Conservation (phyloP, 2,329 filamentous ascomycete species). For the Coniochaeta pulveracea region DNA sequence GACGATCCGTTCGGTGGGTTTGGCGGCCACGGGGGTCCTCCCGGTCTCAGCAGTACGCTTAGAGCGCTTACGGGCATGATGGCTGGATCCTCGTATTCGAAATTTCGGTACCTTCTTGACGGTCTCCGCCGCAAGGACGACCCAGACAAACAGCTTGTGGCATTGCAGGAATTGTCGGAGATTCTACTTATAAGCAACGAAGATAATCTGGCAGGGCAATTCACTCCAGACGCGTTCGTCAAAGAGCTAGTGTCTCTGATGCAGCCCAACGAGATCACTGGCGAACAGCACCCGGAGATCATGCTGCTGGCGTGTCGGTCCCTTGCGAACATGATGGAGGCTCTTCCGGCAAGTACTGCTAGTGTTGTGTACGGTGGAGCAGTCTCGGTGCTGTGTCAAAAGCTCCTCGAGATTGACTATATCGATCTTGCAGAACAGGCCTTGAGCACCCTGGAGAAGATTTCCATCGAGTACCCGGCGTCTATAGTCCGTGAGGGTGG, state of each 20-base stretch:
- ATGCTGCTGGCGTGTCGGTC: constrained; percentile 96
- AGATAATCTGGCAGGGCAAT: constrained; percentile 90
- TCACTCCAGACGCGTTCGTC: constrained; percentile 87
- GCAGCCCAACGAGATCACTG: constrained; percentile 73
- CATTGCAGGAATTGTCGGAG: constrained; percentile 86
- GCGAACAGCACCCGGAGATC: constrained; percentile 87
- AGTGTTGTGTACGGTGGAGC: constrained; percentile 97
- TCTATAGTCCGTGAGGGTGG: constrained; percentile 95
- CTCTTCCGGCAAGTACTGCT: constrained; percentile 79
- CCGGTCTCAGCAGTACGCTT: constrained; percentile 67
- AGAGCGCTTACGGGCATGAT: constrained; percentile 87
- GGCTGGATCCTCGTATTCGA: constrained; percentile 64
- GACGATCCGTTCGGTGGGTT: constrained; percentile 56
- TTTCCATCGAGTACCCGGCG: constrained; percentile 88
- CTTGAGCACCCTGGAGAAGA: constrained; percentile 91
- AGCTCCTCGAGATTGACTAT: constrained; percentile 89
- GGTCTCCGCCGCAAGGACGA: constrained; percentile 78
- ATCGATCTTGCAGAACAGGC: constrained; percentile 97
- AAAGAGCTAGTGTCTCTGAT: constrained; percentile 89
- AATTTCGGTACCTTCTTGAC: constrained; percentile 65
- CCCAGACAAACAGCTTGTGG: constrained; percentile 77
- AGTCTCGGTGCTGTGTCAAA: constrained; percentile 88
- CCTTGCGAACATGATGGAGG: constrained; percentile 96
- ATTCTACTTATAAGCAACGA: constrained; percentile 90
- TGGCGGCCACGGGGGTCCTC: constrained; percentile 50